phyloP scores from a whole-genome alignment of 2,329 filamentous ascomycete species.

The Pseudogymnoascus sp. region DNA sequence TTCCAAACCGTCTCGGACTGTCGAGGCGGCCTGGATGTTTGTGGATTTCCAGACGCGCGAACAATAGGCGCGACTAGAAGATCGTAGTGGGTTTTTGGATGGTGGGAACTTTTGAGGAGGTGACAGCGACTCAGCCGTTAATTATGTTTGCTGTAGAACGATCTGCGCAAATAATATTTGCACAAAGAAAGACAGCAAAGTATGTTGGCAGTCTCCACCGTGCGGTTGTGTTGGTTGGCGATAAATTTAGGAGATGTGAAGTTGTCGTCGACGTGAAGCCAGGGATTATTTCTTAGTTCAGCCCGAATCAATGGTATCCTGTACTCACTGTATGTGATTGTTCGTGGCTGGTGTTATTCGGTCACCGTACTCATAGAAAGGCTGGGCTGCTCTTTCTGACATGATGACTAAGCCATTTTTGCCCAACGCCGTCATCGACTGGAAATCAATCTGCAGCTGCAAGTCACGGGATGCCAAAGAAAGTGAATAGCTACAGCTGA shows the following conservation, averaged over 20 bases:
- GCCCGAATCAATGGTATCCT: background rate
- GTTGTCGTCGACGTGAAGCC: slow-evolving; percentile 1
- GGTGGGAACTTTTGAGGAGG: background rate
- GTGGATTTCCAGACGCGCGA: background rate
- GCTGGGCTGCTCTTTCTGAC: background rate
- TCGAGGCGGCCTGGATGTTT: slow-evolving; percentile 15
- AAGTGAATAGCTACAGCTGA: background rate
- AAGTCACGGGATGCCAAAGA: background rate
- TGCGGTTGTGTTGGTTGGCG: background rate
- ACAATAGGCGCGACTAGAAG: slow-evolving; percentile 1
- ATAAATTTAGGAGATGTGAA: background rate
- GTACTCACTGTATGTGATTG: background rate
- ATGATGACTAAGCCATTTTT: background rate
- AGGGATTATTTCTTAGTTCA: slow-evolving; percentile 6
- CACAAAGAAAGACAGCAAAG: background rate
- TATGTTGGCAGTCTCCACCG: background rate
- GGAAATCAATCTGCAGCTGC: background rate
- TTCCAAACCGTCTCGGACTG: slow-evolving; percentile 22
- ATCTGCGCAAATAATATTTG: background rate
- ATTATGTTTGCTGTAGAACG: background rate
- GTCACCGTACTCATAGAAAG: background rate
- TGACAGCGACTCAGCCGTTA: background rate
- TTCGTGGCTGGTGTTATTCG: background rate
- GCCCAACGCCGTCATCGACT: background rate
- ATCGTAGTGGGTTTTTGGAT: background rate